These are phyloP conservation scores for Coffea humblotiana DNA, from an alignment of 305 asterid genomes.

Conservation along the genomic window DNA sequence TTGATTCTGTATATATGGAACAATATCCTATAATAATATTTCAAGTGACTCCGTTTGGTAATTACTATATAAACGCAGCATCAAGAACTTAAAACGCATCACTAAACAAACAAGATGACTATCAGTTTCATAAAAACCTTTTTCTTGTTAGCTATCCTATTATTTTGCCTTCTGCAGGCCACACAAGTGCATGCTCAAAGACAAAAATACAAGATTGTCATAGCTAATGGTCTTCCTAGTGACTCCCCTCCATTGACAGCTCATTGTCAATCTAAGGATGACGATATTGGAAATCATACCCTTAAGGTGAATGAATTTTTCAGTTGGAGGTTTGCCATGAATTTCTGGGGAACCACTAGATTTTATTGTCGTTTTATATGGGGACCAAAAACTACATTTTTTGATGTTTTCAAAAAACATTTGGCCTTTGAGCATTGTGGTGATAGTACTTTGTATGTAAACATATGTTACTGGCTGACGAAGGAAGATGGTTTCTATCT, in stretches of 20 bases:
- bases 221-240: not conserved
- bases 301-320: not conserved
- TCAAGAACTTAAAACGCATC: no score
- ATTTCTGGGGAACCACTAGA: not conserved
- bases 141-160: not conserved
- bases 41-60: no score
- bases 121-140: not conserved
- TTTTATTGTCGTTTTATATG: slow-evolving; percentile 4
- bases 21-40: no score
- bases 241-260: not conserved
- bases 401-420: not conserved
- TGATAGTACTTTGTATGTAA: no score
- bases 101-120: not conserved
- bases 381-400: not conserved
- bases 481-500: no score
- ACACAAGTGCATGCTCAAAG: not conserved
- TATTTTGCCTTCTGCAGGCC: not conserved
- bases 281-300: slow-evolving; percentile 12
- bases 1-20: no score
- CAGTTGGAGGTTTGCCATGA: not conserved
- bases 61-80: no score
- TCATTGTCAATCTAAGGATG: slow-evolving; percentile 5
- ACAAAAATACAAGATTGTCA: no score
- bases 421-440: no score
- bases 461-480: no score